Evolutionary conservation across 345 rosid species (phyloP).

Genomic region (Jatropha curcas): DNA sequence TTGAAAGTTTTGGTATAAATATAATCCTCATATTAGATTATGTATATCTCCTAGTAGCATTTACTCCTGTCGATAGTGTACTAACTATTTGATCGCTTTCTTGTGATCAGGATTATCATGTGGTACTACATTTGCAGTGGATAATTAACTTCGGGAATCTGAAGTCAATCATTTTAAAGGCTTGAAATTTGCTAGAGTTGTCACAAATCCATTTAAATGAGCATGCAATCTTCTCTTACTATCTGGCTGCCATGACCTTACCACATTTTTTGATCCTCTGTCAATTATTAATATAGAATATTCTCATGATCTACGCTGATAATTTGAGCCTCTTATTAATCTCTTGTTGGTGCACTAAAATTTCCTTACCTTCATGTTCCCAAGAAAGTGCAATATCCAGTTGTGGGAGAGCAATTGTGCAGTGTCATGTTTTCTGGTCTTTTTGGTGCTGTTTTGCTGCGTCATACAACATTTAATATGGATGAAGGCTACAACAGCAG

Average conservation of each 20-base stretch:
- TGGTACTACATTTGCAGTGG: background rate
- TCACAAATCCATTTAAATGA: background rate
- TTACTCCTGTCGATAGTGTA: background rate
- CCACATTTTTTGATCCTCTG: background rate
- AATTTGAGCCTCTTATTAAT: background rate
- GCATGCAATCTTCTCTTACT: background rate
- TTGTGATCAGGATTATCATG: background rate
- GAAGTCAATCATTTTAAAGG: background rate
- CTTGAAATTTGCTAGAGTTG: background rate
- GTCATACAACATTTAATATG: background rate
- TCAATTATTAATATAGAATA: background rate
- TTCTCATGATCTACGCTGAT: no score
- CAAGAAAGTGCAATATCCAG: background rate
- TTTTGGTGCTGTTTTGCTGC: background rate
- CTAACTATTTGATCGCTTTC: background rate
- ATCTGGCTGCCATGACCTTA: background rate
- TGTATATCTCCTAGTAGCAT: background rate
- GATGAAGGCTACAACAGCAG: background rate
- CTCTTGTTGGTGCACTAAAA: no score
- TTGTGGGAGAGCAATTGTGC: background rate
- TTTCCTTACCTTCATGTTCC: background rate
- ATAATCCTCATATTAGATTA: background rate
- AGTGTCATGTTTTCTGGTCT: background rate
- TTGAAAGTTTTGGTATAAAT: background rate
- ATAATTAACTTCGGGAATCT: background rate